Evolutionary conservation across 2,329 filamentous ascomycete genomes (phyloP).

Genomic region (Fusarium udum): DNA sequence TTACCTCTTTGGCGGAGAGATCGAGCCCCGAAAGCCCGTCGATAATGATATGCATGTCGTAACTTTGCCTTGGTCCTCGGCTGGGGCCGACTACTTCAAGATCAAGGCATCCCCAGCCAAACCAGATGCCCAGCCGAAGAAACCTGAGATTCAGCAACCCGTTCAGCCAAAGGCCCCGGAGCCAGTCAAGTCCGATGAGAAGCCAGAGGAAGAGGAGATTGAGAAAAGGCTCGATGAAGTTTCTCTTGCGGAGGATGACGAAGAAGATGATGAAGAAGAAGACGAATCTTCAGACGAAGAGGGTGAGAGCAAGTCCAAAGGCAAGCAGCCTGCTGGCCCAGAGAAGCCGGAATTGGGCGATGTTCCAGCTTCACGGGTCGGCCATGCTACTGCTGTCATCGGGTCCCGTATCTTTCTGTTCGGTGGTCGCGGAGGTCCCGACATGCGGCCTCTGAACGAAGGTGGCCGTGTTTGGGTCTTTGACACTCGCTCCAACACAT

Average conservation of each 20-base stretch:
- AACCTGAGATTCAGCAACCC: constrained; percentile 22
- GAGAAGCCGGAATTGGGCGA: constrained; percentile 48
- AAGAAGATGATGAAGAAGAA: constrained; percentile 9
- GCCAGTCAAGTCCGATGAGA: constrained; percentile 39
- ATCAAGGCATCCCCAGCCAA: constrained; percentile 61
- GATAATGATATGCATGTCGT: constrained; percentile 79
- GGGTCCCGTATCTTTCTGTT: constrained; percentile 80
- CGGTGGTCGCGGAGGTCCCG: constrained; percentile 77
- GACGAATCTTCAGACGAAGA: constrained; percentile 32
- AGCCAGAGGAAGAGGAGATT: constrained; percentile 25
- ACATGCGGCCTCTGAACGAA: constrained; percentile 78
- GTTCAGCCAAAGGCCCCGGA: constrained; percentile 13
- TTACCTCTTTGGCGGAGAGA: constrained; percentile 82
- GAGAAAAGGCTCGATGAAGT: constrained; percentile 55
- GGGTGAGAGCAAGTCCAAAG: constrained; percentile 50
- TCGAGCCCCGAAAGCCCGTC: constrained; percentile 70
- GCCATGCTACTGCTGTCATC: constrained; percentile 75
- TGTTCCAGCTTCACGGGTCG: constrained; percentile 75
- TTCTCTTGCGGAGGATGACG: constrained; percentile 44
- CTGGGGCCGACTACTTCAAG: constrained; percentile 67
- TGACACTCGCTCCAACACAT: constrained; percentile 69
- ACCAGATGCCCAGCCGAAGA: constrained; percentile 39
- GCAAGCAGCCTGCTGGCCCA: constrained; percentile 49
- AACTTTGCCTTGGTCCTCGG: constrained; percentile 65
- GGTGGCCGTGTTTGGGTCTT: constrained; percentile 80